Conservation (phyloP, 2,329 filamentous ascomycete species). For the Mycosphaerella sp. region DNA sequence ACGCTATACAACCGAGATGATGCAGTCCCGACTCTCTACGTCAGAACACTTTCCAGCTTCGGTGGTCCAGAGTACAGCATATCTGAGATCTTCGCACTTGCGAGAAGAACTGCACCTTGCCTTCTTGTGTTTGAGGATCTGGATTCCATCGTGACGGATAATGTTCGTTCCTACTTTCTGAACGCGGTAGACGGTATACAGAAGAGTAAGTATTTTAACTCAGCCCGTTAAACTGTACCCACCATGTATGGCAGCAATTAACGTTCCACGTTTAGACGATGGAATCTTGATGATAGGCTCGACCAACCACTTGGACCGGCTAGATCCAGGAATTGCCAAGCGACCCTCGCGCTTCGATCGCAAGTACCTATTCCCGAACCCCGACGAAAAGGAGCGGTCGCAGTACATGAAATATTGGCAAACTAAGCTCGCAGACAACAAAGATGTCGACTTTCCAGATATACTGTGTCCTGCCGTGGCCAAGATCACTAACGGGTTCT, state of each 20-base stretch:
- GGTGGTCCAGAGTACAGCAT: slow-evolving; percentile 54
- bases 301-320: slow-evolving; percentile 50
- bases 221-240: too few relatives aligned
- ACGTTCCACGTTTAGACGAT: slow-evolving; percentile 40
- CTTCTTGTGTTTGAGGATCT: slow-evolving; percentile 68
- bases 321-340: slow-evolving; percentile 60
- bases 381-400: slow-evolving; percentile 49
- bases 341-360: slow-evolving; percentile 61
- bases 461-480: slow-evolving; percentile 55
- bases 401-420: slow-evolving; percentile 59
- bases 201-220: slow-evolving; percentile 36
- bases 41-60: slow-evolving; percentile 47
- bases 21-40: slow-evolving; percentile 56
- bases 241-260: too few relatives aligned
- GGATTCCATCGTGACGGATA: slow-evolving; percentile 58
- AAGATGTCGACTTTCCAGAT: slow-evolving; percentile 56
- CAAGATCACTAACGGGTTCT: slow-evolving; percentile 58
- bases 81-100: slow-evolving; percentile 51
- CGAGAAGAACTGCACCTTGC: slow-evolving; percentile 59
- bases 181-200: slow-evolving; percentile 67
- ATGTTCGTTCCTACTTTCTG: slow-evolving; percentile 61
- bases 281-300: slow-evolving; percentile 57
- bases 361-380: slow-evolving; percentile 60
- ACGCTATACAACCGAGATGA: slow-evolving; percentile 50
- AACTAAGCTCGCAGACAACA: slow-evolving; percentile 47